Evolutionary conservation across 2,329 filamentous ascomycete genomes (phyloP).

Genomic region (Colletotrichum gloeosporioides): DNA sequence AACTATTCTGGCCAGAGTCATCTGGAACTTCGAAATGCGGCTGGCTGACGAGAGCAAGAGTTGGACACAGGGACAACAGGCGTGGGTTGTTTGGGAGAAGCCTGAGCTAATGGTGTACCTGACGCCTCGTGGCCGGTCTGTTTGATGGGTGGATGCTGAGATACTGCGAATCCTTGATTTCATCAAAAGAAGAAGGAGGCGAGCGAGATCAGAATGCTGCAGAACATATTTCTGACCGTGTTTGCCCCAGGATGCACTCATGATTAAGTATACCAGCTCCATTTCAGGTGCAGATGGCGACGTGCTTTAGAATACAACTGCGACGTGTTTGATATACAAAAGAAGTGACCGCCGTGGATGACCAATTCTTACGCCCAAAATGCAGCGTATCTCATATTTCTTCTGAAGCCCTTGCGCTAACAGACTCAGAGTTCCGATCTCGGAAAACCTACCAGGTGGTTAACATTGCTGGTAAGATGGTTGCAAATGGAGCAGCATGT

Average conservation of each 20-base stretch:
- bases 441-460: too few species aligned
- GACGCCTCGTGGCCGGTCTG: not conserved
- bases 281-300: not conserved
- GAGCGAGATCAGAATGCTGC: not conserved
- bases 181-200: not conserved
- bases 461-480: too few species aligned
- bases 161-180: not conserved
- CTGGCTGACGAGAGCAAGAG: constrained; percentile 30
- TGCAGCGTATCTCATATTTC: too few species aligned
- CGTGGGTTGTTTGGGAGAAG: not conserved
- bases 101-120: not conserved
- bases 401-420: too few species aligned
- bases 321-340: not conserved
- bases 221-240: too few species aligned
- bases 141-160: not conserved
- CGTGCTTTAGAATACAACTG: not conserved
- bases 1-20: constrained; percentile 46
- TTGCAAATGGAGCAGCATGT: too few species aligned
- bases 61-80: constrained; percentile 33
- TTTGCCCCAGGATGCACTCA: not conserved
- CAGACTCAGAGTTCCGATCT: too few species aligned
- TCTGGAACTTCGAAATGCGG: constrained; percentile 51
- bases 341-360: not conserved
- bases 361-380: not conserved
- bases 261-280: not conserved